phyloP scores from a whole-genome alignment of 306 rosid species.

The Astragalus glycyphyllos region DNA sequence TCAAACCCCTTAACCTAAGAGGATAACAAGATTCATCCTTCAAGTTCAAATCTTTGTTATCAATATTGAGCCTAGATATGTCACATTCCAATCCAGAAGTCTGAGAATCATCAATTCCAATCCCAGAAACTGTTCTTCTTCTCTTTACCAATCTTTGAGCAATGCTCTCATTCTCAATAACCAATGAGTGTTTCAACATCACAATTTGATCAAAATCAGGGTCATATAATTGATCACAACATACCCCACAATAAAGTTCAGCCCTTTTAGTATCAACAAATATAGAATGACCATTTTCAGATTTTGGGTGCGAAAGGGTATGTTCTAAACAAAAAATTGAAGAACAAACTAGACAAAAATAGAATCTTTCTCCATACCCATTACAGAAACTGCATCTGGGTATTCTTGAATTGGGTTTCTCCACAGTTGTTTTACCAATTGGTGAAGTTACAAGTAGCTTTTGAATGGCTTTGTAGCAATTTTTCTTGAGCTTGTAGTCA shows the following conservation, averaged over 20 bases:
- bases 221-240: conserved; percentile 88
- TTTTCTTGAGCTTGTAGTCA: conserved; percentile 79
- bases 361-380: conserved; percentile 69
- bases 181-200: conserved; percentile 70
- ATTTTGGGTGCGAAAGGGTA: conserved; percentile 57
- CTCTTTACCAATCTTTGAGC: conserved; percentile 85
- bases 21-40: conserved; percentile 84
- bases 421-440: conserved; percentile 63
- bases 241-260: conserved; percentile 80
- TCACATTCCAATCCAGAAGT: conserved; percentile 47
- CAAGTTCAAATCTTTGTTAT: conserved; percentile 57
- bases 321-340: conserved; percentile 73
- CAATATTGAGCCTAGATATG: conserved; percentile 48
- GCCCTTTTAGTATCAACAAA: conserved; percentile 84
- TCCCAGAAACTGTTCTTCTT: conserved; percentile 60
- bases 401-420: conserved; percentile 53
- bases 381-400: conserved; percentile 78
- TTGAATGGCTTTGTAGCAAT: conserved; percentile 75
- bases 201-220: conserved; percentile 84
- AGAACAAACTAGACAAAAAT: conserved; percentile 77
- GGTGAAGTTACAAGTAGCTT: conserved; percentile 67
- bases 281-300: conserved; percentile 62
- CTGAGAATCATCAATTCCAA: conserved; percentile 53
- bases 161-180: conserved; percentile 57
- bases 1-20: conserved; percentile 87